Evolutionary conservation across 805 yeast species (phyloP).

Genomic region (Wickerhamomyces ciferrii): DNA sequence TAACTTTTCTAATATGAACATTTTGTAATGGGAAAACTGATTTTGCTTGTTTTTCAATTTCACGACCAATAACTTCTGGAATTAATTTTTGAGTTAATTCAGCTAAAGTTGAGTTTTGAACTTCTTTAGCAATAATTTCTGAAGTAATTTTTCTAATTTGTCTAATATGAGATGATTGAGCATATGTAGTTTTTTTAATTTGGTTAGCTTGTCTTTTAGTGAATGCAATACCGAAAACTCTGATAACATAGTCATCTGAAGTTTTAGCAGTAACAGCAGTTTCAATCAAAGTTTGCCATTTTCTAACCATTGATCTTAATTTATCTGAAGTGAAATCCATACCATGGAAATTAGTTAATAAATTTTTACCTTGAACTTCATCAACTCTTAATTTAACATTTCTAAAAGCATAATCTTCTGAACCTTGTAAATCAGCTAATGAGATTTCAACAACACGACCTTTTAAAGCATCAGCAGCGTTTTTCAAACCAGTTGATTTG

Average conservation of each 20-base stretch:
- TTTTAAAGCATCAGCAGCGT: slow-evolving; percentile 96
- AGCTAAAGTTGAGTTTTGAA: slow-evolving; percentile 88
- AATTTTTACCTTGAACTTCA: slow-evolving; percentile 98
- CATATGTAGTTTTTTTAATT: slow-evolving; percentile 96
- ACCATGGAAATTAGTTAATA: slow-evolving; percentile 99
- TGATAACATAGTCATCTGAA: slow-evolving; percentile 89
- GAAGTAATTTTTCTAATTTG: slow-evolving; percentile 95
- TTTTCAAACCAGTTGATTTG: slow-evolving; percentile 97
- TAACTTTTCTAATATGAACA: slow-evolving; percentile 98
- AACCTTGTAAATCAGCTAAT: slow-evolving; percentile 96
- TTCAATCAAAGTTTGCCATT: slow-evolving; percentile 98
- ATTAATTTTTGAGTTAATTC: slow-evolving; percentile 96
- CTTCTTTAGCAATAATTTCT: slow-evolving; percentile 96
- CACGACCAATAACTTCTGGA: slow-evolving; percentile 98
- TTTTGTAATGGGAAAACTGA: slow-evolving; percentile 96
- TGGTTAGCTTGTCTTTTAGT: slow-evolving; percentile 97
- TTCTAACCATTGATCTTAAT: slow-evolving; percentile 95
- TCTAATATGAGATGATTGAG: slow-evolving; percentile 96
- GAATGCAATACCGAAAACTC: slow-evolving; percentile 95
- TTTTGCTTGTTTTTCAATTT: slow-evolving; percentile 94
- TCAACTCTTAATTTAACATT: slow-evolving; percentile 96
- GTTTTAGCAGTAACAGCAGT: slow-evolving; percentile 98
- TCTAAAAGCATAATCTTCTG: slow-evolving; percentile 98
- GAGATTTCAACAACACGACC: slow-evolving; percentile 96
- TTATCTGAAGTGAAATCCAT: slow-evolving; percentile 97